Base-by-base conservation (phyloP, 495 filamentous ascomycete genomes). In the Aspergillus cavernicola region DNA sequence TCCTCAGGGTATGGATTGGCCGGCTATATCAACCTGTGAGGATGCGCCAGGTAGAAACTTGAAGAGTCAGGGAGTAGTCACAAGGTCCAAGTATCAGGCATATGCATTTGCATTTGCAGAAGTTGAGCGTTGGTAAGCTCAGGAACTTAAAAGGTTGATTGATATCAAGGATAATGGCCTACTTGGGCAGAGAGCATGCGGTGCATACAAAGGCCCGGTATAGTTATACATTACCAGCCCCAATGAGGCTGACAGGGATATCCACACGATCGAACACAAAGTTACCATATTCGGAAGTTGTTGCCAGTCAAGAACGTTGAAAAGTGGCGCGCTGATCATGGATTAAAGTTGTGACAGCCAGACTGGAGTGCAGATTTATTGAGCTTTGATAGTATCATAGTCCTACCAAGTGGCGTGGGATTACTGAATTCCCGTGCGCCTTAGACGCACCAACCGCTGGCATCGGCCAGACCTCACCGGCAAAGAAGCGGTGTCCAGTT, bases 281-380 rank as follows among this genome's bases (percentile, higher is more conserved):
- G 9, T 28, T 9, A 9, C 47, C 48, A n/a, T 12, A 45, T 40
- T 20, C 22, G 41, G 32, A 45, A 39, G 13, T 37, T 57, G 32
- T 20, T 6, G 36, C 19, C 19, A 44, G 16, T 38, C 35, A 41
- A 2, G 49, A 28, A 53, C 48, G 50, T 50, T 58, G 50, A 53
- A 53, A 33, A 28, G 50, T 58, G 55, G 55, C 50, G 50, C 36
- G 55, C 50, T 58, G 55, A 58, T 53, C 44, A 35, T 31, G 12
- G 29, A 56, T 51, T 41, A 46, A 28, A 45, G 46, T 50, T 50
- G 39, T 29, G 4, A 16, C 12, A 38, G 16, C 18, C 18, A 22
- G 9, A 33, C 24, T 31, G 18, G 29, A 42, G 20, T 18, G 31
- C 28, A 33, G n/a, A 32, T 32, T 32, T 13, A 22, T 33, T 33